A percentile compares a stretch with the other conserved stretches of the same genome.
These are phyloP conservation scores for Acanthochlamys bracteata DNA, from an alignment of 106 monocot genomes.

Conservation along the genomic window DNA sequence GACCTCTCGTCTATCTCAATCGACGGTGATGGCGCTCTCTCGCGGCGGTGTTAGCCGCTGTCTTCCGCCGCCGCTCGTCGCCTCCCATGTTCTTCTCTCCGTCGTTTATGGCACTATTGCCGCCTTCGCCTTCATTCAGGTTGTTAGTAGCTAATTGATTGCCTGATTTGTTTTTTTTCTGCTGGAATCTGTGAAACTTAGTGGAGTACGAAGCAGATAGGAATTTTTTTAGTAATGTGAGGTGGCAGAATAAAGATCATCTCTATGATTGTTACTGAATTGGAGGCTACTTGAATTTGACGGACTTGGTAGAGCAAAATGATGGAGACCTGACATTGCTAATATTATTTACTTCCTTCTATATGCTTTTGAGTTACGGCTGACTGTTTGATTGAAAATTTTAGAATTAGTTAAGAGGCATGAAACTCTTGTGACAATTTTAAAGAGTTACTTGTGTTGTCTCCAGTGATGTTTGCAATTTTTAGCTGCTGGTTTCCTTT, in stretches of 20 bases:
- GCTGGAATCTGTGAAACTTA: neutral
- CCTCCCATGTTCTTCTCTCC: slow-evolving; percentile 28
- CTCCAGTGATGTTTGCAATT: neutral
- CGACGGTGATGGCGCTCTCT: neutral
- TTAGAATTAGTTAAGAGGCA: neutral
- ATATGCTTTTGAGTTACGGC: neutral
- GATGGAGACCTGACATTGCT: too few relatives aligned
- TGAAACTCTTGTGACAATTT: neutral
- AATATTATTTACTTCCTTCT: neutral
- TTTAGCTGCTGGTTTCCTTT: neutral
- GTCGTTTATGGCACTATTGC: slow-evolving; percentile 49
- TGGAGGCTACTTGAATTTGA: too few relatives aligned
- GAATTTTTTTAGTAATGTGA: slow-evolving; percentile 1
- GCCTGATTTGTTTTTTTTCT: neutral
- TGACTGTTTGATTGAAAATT: neutral
- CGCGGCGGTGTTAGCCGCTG: slow-evolving; percentile 14
- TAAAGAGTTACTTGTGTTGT: neutral
- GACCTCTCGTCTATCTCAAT: neutral
- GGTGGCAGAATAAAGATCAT: neutral
- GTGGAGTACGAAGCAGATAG: too few relatives aligned
- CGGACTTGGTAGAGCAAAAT: too few relatives aligned
- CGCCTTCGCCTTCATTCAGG: slow-evolving; percentile 58
- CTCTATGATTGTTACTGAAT: too few relatives aligned
- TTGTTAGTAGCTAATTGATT: neutral
- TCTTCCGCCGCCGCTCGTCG: slow-evolving; percentile 28